A percentile compares a stretch with the other conserved stretches of the same genome.
Conservation (phyloP, 1,284 basidiomycete species). For the Leccinum solheimii region DNA sequence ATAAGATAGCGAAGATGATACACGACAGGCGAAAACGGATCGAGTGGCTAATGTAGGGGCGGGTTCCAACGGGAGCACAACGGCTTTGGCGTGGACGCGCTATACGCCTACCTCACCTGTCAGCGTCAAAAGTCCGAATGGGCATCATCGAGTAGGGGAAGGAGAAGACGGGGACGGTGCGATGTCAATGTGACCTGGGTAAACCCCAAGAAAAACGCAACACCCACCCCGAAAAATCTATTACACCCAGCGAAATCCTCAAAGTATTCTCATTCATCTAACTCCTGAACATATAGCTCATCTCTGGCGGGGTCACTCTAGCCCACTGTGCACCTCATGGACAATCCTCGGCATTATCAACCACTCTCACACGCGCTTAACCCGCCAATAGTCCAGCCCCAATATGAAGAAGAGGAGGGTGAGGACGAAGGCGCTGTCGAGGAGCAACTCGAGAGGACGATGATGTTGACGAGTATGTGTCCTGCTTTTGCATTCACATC, state of each 20-base stretch:
- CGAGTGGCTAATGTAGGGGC: slow-evolving; percentile 1
- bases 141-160: slow-evolving; percentile 1
- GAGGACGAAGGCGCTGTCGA: slow-evolving; percentile 71
- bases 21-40: not conserved
- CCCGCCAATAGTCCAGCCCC: slow-evolving; percentile 47
- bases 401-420: slow-evolving; percentile 48
- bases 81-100: slow-evolving; percentile 29
- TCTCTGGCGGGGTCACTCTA: slow-evolving; percentile 11
- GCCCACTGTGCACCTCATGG: slow-evolving; percentile 43
- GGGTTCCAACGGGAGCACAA: slow-evolving; percentile 8
- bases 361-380: slow-evolving; percentile 75
- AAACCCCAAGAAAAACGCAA: slow-evolving; percentile 32
- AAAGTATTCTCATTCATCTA: slow-evolving; percentile 22
- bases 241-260: slow-evolving; percentile 35
- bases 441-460: slow-evolving; percentile 55
- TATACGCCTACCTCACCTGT: slow-evolving; percentile 31
- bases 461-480: slow-evolving; percentile 35
- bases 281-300: slow-evolving; percentile 29
- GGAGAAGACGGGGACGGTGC: slow-evolving; percentile 2
- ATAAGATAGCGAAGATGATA: slow-evolving; percentile 11
- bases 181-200: slow-evolving; percentile 26
- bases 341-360: slow-evolving; percentile 76
- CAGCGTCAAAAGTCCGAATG: slow-evolving; percentile 4
- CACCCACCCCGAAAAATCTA: slow-evolving; percentile 35
- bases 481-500: slow-evolving; percentile 8